Base-by-base conservation (phyloP, 257 asterid species). In the Anisodus acutangulus region DNA sequence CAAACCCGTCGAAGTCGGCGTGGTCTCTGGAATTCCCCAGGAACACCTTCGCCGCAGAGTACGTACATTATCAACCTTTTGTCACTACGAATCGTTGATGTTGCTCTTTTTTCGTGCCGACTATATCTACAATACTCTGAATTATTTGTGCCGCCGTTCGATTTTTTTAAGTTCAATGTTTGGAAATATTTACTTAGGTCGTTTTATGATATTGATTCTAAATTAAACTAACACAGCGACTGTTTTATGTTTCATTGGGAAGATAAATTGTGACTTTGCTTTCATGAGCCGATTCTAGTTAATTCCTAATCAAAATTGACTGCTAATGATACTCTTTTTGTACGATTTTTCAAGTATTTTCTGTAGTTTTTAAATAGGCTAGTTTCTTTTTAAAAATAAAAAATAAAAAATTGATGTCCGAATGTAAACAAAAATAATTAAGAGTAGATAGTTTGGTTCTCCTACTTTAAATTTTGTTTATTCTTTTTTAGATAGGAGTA, bases 21-120 rank as follows among this genome's bases (percentile, higher is more conserved):
- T 41, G 47, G 37, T 22, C 26, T 80, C 53, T 57, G 68, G 71
- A 39, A 80, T 39, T 26, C 83, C 57, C 37, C 9, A 9, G 68
- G 71, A 80, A 80, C 83, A 10, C 51, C 72, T 63, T 58, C 58
- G 2, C 9, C 74, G 58, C 74, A 41, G 83, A 80, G 59, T 80
- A 80, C 3, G 74, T 60, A 55, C 63, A 16, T 64, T 22, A 41
- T 80, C 71, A 80, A 80, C 17, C 79, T 17, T 39, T 37, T 39
- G 4, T 13, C 22, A 41, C 78, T 70, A 54, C 2, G 13, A 8
- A 70, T 41, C 35, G 0, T 43, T 11, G 17, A 8, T 45, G 57
- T 71, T 45, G 39, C 57, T 45, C 43, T n/a, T 0, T n/a, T 4
- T 71, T 71, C n/a, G 17, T 43, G 39, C 39, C 12, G 13, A 71